Base-by-base conservation (phyloP, 2,329 filamentous ascomycete genomes). In the Fusarium ambrosium region DNA sequence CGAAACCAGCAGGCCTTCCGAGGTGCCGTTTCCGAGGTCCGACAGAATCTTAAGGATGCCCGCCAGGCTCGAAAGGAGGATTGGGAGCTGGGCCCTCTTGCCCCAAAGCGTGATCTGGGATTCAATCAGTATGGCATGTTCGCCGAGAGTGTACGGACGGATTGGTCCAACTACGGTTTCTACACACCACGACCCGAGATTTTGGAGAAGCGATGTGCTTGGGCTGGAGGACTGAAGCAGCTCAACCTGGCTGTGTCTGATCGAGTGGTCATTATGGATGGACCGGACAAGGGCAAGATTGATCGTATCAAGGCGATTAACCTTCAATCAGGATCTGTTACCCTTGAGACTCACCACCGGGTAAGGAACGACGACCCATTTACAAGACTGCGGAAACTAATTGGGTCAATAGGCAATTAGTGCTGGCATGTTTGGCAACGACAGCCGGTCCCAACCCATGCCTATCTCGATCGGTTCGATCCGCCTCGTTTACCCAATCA, bases 281-380 rank as follows among this genome's bases (percentile, higher is more conserved):
- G 96, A 10, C 89, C 88, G 39, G 93, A 97, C 79, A 93, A 92
- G 85, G 95, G 95, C 79, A 94, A 92, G 85, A 97, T 99, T 83
- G 94, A 94, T 61, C 85, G 86, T n/a, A 90, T 98, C 53, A 82
- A 81, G 69, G 82, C 85, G 2, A 85, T 97, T 55, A 84, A 90
- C 74, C 71, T 80, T 6, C 82, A 87, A 13, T 85, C 84, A 55
- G 92, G 90, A 70, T 88, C 88, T 71, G 85, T 94, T 55, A 86
- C 84, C n/a, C 84, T 95, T 51, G 87, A 90, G 71, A 89, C 88
- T 27, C 77, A 92, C 70, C 91, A 93, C 79, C 86, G 89, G 86
- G 94, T 95, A 86, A 78, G 89, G 80, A 41, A 63, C 27, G n/a
- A 14, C 4, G 3, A 9, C 4, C 8, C 45, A 5, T 20, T 39